Evolutionary conservation across 148 eudicot species (phyloP).

Genomic region (Agrostemma githago): DNA sequence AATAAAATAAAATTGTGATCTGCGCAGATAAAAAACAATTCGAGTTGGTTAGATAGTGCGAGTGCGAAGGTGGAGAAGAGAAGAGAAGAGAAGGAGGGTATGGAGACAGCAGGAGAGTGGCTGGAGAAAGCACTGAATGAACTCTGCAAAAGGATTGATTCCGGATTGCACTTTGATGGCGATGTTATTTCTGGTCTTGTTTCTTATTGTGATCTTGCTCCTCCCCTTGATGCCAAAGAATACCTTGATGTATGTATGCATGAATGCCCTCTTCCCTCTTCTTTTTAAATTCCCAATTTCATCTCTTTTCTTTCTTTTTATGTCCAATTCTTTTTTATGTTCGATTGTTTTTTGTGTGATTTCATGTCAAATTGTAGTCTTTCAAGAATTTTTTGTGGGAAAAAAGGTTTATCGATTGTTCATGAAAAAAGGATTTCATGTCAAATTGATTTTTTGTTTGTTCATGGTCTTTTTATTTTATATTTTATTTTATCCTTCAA

Average conservation of each 20-base stretch:
- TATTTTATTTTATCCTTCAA: neutral
- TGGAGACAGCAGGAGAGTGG: conserved; percentile 81
- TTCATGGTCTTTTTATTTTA: neutral
- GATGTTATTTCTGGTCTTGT: conserved; percentile 93
- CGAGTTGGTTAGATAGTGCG: too few species aligned
- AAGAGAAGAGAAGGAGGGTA: neutral
- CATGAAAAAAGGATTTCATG: too few species aligned
- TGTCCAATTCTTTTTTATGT: neutral
- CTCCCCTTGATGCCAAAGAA: conserved; percentile 92
- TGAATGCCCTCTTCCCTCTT: neutral
- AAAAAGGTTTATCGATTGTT: too few species aligned
- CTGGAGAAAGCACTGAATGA: conserved; percentile 70
- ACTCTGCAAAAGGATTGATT: conserved; percentile 44
- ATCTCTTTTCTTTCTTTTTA: neutral
- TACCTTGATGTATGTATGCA: conserved; percentile 74
- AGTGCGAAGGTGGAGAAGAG: too few species aligned
- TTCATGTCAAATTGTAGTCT: conserved; percentile 3
- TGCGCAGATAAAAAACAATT: too few species aligned
- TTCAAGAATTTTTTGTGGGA: conserved; percentile 6
- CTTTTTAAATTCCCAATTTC: too few species aligned
- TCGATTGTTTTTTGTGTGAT: neutral
- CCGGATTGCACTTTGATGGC: conserved; percentile 62
- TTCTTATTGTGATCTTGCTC: conserved; percentile 86
- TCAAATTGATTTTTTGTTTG: too few species aligned
- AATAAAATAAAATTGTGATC: too few species aligned